Conservation (phyloP, 208 protist genomes). For the Acanthamoeba castellanii region DNA sequence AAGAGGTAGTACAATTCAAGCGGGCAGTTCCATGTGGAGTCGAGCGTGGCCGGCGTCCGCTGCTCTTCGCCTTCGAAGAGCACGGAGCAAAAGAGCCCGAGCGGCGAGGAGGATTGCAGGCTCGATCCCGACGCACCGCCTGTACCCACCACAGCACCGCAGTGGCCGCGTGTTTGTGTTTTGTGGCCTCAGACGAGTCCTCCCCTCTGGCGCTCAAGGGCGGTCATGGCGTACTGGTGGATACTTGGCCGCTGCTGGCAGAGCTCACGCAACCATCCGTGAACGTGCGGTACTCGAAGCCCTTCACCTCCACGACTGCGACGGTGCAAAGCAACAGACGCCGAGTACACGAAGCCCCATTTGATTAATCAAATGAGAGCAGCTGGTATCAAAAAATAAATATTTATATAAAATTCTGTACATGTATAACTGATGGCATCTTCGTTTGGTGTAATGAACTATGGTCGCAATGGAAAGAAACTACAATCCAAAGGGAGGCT, state of each 20-base stretch:
- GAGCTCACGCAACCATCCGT: background rate
- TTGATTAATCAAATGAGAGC: too few species aligned
- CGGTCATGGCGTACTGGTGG: background rate
- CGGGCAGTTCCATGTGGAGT: constrained; percentile 38
- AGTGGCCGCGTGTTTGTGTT: background rate
- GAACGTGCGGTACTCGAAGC: background rate
- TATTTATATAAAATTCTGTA: too few species aligned
- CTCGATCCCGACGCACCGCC: background rate
- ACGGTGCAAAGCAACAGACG: background rate
- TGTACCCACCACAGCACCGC: background rate
- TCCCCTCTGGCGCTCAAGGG: background rate
- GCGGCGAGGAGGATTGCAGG: background rate
- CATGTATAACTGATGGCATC: too few species aligned
- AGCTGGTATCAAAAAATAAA: too few species aligned
- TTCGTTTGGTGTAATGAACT: too few species aligned
- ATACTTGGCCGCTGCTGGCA: background rate
- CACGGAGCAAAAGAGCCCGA: constrained; percentile 59
- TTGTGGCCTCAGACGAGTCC: background rate
- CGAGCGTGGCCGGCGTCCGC: background rate
- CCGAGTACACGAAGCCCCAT: too few species aligned
- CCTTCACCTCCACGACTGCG: constrained; percentile 1
- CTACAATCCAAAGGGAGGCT: too few species aligned
- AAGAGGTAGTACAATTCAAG: constrained; percentile 9
- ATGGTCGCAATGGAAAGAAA: too few species aligned
- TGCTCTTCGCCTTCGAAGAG: constrained; percentile 71